Evolutionary conservation across 495 filamentous ascomycete genomes (phyloP), one percentile per base, ranked within the genome.

Genomic region (Podospora conica): DNA sequence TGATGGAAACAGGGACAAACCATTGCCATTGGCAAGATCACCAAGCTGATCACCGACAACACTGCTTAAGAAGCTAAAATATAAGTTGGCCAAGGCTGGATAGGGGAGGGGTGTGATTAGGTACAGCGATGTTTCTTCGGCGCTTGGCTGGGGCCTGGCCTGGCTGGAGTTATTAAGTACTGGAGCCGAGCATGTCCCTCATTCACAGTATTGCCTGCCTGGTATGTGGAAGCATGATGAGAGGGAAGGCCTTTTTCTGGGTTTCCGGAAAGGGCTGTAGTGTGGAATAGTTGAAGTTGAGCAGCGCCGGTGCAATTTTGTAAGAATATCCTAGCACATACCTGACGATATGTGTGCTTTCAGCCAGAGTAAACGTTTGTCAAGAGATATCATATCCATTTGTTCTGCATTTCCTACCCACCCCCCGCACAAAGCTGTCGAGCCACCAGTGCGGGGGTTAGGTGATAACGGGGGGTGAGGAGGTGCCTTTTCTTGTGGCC

Each of bases 21-120:
- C 4, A 93, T 97, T 78, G 93, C 93, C 54, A 97, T 97, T 77
- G 93, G 93, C 75, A 97, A 96, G 84, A 92, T 97, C 75, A 96
- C 89, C 58, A 97, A 91, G 82, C 84, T 97, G 59, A 78, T 83
- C 66, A 79, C 75, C 7, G 76, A 80, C 5, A 74, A 77, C 0
- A 60, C 68, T 33, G 67, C 68, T 67, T 76, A 72, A 68, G 54
- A 9, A 11, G 18, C 15, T 10, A 2, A 10, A 23, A 15, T 48
- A 18, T 48, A 48, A 18, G 40, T 48, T 48, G 40, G 18, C 15
- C 40, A 48, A n/a, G 15, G 40, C 40, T 9, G 40, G 40, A 9
- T 8, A 48, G 18, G 40, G 40, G 18, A 7, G 40, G 40, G 40
- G n/a, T n/a, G n/a, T n/a, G 25, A 60, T 60, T 21, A 57, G 55